Evolutionary conservation across 2,329 filamentous ascomycete genomes (phyloP).

Genomic region (Clarireedia homoeocarpa): DNA sequence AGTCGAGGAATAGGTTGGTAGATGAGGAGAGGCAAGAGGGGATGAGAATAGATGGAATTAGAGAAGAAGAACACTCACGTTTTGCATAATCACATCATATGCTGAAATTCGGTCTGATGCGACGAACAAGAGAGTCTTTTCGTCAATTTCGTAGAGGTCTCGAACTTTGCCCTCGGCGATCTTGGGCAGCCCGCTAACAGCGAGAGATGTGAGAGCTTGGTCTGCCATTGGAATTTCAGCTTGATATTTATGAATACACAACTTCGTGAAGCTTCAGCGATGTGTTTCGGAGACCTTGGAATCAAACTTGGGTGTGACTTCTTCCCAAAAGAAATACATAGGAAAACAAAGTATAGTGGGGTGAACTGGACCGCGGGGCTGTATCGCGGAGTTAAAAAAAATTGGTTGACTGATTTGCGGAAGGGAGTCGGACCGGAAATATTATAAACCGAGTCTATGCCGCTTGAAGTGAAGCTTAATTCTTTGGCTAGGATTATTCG

Average conservation of each 20-base stretch:
- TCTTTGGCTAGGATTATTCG: too few relatives aligned
- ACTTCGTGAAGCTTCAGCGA: background rate
- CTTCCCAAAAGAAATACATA: too few relatives aligned
- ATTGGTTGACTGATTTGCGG: too few relatives aligned
- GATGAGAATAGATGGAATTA: constrained; percentile 21
- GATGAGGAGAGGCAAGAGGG: background rate
- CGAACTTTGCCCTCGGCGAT: constrained; percentile 56
- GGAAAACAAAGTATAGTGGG: too few relatives aligned
- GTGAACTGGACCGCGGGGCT: too few relatives aligned
- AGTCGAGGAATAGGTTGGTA: constrained; percentile 21
- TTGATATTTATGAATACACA: background rate
- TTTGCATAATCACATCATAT: constrained; percentile 85
- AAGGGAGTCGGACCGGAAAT: too few relatives aligned
- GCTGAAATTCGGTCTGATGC: constrained; percentile 89
- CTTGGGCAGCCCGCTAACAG: constrained; percentile 1
- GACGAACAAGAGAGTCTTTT: constrained; percentile 68
- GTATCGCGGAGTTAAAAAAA: too few relatives aligned
- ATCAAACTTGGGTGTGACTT: too few relatives aligned
- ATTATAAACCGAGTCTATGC: too few relatives aligned
- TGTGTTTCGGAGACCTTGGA: background rate
- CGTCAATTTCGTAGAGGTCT: constrained; percentile 68
- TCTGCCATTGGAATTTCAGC: background rate
- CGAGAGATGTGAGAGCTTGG: constrained; percentile 1
- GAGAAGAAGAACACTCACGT: constrained; percentile 47
- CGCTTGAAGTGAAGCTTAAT: too few relatives aligned